Evolutionary conservation across 495 filamentous ascomycete species (phyloP).

Genomic region (Penicillium waksmanii): DNA sequence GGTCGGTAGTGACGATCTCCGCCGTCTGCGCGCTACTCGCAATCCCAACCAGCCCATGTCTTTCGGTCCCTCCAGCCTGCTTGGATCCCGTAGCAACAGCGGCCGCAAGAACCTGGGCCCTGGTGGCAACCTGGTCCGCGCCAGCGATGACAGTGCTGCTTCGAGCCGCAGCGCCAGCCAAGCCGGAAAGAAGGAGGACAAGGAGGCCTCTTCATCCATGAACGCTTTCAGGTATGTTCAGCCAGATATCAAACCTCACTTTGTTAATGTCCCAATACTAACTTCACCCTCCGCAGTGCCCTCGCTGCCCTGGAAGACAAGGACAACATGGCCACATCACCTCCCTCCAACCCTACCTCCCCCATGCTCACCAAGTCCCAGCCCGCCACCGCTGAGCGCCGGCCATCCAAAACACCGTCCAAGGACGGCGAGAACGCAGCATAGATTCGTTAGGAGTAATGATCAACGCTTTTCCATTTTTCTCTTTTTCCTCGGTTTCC

Average conservation of each 20-base stretch:
- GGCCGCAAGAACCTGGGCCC: slow-evolving; percentile 75
- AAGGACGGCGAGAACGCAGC: slow-evolving; percentile 50
- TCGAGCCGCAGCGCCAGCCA: slow-evolving; percentile 90
- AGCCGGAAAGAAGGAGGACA: slow-evolving; percentile 66
- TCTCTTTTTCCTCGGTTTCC: slow-evolving; percentile 27
- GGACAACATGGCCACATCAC: slow-evolving; percentile 61
- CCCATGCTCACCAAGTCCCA: slow-evolving; percentile 58
- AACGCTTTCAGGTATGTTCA: slow-evolving; percentile 85
- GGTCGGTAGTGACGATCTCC: slow-evolving; percentile 87
- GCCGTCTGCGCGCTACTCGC: slow-evolving; percentile 69
- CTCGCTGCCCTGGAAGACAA: slow-evolving; percentile 60
- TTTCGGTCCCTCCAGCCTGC: slow-evolving; percentile 79
- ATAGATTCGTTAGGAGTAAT: slow-evolving; percentile 52
- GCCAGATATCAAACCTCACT: too few relatives aligned
- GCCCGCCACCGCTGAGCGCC: slow-evolving; percentile 48
- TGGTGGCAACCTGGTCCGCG: slow-evolving; percentile 67
- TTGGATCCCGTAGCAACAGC: slow-evolving; percentile 79
- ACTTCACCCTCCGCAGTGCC: slow-evolving; percentile 45
- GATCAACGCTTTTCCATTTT: slow-evolving; percentile 49
- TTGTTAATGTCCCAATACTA: background rate
- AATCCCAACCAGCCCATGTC: slow-evolving; percentile 62
- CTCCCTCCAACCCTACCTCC: slow-evolving; percentile 61
- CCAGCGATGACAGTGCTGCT: slow-evolving; percentile 76
- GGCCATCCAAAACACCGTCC: slow-evolving; percentile 53
- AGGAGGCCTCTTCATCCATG: slow-evolving; percentile 66